phyloP scores from a whole-genome alignment of 768 basidiomycete species.

The Leccinum incarnatum region DNA sequence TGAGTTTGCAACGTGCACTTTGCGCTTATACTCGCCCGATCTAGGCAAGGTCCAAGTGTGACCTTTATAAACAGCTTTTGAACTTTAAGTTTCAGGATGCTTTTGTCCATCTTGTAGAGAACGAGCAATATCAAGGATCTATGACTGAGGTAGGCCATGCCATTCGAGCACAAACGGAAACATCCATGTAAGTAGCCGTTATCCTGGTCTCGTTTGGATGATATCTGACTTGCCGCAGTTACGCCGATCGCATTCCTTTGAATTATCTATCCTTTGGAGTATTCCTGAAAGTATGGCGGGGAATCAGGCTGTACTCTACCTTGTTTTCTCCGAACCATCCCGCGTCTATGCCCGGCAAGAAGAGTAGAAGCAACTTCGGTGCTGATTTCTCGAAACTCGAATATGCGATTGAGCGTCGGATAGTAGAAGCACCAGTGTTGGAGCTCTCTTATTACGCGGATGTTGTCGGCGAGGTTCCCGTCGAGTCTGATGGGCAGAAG shows the following conservation, averaged over 20 bases:
- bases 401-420: slow-evolving; percentile 84
- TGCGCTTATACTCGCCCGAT: slow-evolving; percentile 6
- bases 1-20: not conserved
- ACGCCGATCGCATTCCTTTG: slow-evolving; percentile 25
- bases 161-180: slow-evolving; percentile 55
- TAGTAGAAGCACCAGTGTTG: slow-evolving; percentile 73
- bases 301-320: slow-evolving; percentile 42
- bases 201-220: not conserved
- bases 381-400: slow-evolving; percentile 60
- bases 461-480: slow-evolving; percentile 73
- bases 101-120: slow-evolving; percentile 65
- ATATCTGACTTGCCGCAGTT: slow-evolving; percentile 19
- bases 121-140: slow-evolving; percentile 67
- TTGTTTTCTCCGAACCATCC: slow-evolving; percentile 29
- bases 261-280: slow-evolving; percentile 38
- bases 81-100: slow-evolving; percentile 68
- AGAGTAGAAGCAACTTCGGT: slow-evolving; percentile 51
- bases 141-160: slow-evolving; percentile 66
- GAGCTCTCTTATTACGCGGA: slow-evolving; percentile 89
- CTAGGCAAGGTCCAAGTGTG: slow-evolving; percentile 77
- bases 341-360: slow-evolving; percentile 4
- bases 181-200: slow-evolving; percentile 31
- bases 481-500: slow-evolving; percentile 26
- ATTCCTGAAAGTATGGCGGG: slow-evolving; percentile 56
- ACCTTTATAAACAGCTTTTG: slow-evolving; percentile 79